Base-by-base conservation (phyloP, 1,139 yeast genomes). In the Barnettozyma hawaiiensis region DNA sequence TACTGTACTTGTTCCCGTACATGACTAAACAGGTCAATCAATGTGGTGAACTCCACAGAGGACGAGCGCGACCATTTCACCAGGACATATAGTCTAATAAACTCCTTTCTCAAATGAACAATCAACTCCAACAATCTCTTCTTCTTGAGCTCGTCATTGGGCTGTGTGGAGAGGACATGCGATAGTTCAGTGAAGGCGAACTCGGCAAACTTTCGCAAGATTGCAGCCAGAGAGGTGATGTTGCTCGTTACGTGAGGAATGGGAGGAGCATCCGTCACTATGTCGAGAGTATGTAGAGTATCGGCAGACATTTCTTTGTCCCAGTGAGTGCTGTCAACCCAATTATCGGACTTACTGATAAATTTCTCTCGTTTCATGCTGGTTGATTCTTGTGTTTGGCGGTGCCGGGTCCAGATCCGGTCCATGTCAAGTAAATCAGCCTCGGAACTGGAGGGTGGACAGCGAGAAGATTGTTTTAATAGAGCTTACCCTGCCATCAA, bases 1-100 rank as follows among this genome's bases (percentile, higher is more conserved):
- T 82, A 75, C 59, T 78, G 78, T 49, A 82, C 80, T 53, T 89
- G 95, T 46, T 86, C 89, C 48, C 95, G 71, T 38, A 90, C 71
- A 94, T 95, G 90, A 47, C 85, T 84, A 48, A 92, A 76, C 21
- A 90, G 70, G 63, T 92, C 97, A 45, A 92, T 89, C 51, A 89
- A 69, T 43, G 73, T 73, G 31, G 82, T 76, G 43, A 90, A 79
- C 44, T 84, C 87, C 41, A 77, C 71, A 11, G 90, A 72, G 26
- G 78, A 80, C 26, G 75, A 71, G 35, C 60, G 58, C 1, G 95
- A 78, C 97, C 97, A 92, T 62, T 89, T 89, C 37, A 84, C 76
- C 39, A 92, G 66, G 5, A 95, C 95, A 52, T 86, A 89, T 3
- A 90, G 63, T 60, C 90, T 81, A 49, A 89, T 74, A 56, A 83